Conservation (phyloP, 306 rosid species). For the Casuarina glauca region DNA sequence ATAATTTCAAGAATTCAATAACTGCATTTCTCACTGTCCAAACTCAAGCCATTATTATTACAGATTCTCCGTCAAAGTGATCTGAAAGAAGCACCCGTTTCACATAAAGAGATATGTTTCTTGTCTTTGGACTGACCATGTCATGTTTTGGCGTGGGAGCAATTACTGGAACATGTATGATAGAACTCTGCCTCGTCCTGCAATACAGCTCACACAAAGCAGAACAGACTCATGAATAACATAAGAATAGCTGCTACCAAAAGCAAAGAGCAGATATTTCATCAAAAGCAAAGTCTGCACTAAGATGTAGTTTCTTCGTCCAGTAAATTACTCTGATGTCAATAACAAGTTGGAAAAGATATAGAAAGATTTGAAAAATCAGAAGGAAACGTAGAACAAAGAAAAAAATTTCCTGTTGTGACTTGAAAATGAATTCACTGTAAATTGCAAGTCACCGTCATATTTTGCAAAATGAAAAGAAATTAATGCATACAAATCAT, state of each 20-base stretch:
- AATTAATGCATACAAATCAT: conserved; percentile 81
- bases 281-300: background rate
- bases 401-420: background rate
- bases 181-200: conserved; percentile 97
- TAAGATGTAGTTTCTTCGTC: conserved; percentile 6
- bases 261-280: conserved; percentile 7
- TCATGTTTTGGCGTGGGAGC: conserved; percentile 81
- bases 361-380: background rate
- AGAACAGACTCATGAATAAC: background rate
- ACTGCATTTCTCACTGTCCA: background rate
- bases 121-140: conserved; percentile 80
- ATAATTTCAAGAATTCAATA: conserved; percentile 5
- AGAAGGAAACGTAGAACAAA: background rate
- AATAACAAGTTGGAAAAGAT: background rate
- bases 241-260: background rate
- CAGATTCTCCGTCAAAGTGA: conserved; percentile 97
- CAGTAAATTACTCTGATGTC: background rate
- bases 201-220: conserved; percentile 31
- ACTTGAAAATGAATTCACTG: no score
- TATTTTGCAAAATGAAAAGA: conserved; percentile 93
- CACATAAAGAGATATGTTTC: conserved; percentile 87
- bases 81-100: conserved; percentile 96
- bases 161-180: conserved; percentile 90
- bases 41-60: conserved; percentile 30
- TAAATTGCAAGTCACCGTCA: conserved; percentile 14